These are phyloP conservation scores for Fusarium equiseti DNA, from an alignment of 2,329 filamentous ascomycete species.

Conservation along the genomic window DNA sequence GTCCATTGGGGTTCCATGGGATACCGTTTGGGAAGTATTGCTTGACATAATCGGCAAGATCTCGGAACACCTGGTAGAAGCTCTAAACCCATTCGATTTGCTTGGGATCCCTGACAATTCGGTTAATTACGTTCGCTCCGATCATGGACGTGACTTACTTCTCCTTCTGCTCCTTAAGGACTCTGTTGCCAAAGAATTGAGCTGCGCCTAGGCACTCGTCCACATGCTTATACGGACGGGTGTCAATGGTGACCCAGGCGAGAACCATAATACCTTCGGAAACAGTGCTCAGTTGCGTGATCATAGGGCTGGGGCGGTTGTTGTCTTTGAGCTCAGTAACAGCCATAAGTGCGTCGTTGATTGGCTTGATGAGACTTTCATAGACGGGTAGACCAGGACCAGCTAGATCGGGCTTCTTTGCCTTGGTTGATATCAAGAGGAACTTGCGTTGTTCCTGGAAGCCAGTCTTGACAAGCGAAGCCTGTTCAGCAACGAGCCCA, in stretches of 20 bases:
- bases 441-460: constrained; percentile 91
- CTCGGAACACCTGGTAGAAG: constrained; percentile 92
- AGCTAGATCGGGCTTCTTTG: constrained; percentile 86
- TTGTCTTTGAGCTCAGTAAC: constrained; percentile 85
- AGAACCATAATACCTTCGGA: constrained; percentile 90
- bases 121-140: constrained; percentile 4
- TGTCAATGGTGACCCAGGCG: constrained; percentile 89
- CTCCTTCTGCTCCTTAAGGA: constrained; percentile 90
- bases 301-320: constrained; percentile 80
- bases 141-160: constrained; percentile 54
- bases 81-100: constrained; percentile 91
- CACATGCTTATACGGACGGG: constrained; percentile 86
- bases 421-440: constrained; percentile 87
- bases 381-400: constrained; percentile 71
- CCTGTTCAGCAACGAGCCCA: constrained; percentile 82
- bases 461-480: constrained; percentile 67
- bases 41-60: constrained; percentile 86
- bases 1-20: constrained; percentile 85
- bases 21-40: constrained; percentile 83
- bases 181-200: constrained; percentile 94
- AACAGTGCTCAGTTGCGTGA: constrained; percentile 87
- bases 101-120: constrained; percentile 72
- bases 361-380: constrained; percentile 84
- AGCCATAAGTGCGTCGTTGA: constrained; percentile 83
- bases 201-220: constrained; percentile 85